phyloP scores from a whole-genome alignment of 192 early-diverging fungal species.

The Coemansia sp. region DNA sequence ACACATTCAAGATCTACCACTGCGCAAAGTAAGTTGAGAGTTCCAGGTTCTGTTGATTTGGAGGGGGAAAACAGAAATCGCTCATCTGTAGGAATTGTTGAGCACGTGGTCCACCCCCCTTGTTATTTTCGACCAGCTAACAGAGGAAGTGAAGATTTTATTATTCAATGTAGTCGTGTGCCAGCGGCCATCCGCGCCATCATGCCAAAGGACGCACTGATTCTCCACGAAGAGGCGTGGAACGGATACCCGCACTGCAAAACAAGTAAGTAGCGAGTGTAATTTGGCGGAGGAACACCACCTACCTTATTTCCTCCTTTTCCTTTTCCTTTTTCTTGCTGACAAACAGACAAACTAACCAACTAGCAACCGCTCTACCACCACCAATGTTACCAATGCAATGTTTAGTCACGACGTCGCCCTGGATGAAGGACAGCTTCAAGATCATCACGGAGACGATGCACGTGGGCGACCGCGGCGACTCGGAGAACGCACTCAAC shows the following conservation, averaged over 20 bases:
- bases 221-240: constrained; percentile 80
- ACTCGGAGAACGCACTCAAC: constrained; percentile 66
- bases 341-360: too few relatives aligned
- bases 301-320: too few relatives aligned
- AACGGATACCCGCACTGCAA: constrained; percentile 76
- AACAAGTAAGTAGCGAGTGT: constrained; percentile 53
- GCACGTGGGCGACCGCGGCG: constrained; percentile 71
- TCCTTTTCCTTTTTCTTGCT: too few relatives aligned
- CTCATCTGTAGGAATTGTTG: too few relatives aligned
- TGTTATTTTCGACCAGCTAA: too few relatives aligned
- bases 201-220: constrained; percentile 64
- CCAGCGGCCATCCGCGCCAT: constrained; percentile 64
- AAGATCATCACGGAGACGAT: constrained; percentile 74
- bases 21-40: constrained; percentile 47
- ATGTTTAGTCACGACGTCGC: constrained; percentile 60
- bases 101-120: too few relatives aligned
- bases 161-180: constrained; percentile 57
- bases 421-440: constrained; percentile 72
- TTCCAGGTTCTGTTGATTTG: not conserved
- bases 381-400: not conserved
- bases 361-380: not conserved
- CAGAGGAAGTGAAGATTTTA: too few relatives aligned
- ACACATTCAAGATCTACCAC: constrained; percentile 76
- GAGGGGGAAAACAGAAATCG: not conserved
- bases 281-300: too few relatives aligned